A percentile compares a stretch with the other conserved stretches of the same genome.
phyloP scores from a whole-genome alignment of 1,139 yeast species.

The Pichia sp. region DNA sequence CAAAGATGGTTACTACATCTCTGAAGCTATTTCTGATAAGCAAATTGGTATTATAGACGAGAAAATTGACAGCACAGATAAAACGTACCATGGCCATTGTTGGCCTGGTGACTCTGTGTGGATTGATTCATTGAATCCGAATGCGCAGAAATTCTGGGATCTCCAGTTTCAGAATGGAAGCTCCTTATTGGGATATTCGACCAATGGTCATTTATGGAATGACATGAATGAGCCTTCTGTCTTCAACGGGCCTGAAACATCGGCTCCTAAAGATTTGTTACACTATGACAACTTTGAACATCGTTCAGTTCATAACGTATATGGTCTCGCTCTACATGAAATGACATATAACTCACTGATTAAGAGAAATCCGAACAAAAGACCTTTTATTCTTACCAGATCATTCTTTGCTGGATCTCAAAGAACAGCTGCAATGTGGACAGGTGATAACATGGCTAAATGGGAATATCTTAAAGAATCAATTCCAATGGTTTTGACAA shows the following conservation, averaged over 20 bases:
- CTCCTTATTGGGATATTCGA: slow-evolving; percentile 44
- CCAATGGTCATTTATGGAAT: slow-evolving; percentile 84
- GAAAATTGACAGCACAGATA: slow-evolving; percentile 34
- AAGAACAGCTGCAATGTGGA: slow-evolving; percentile 91
- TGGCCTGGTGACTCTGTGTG: slow-evolving; percentile 98
- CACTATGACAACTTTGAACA: slow-evolving; percentile 85
- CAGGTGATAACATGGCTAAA: slow-evolving; percentile 90
- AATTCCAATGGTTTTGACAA: slow-evolving; percentile 80
- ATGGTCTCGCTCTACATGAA: slow-evolving; percentile 75
- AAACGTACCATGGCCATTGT: slow-evolving; percentile 72
- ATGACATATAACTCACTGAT: slow-evolving; percentile 65
- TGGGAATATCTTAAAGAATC: slow-evolving; percentile 84
- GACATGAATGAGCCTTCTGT: slow-evolving; percentile 98
- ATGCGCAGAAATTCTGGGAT: slow-evolving; percentile 56
- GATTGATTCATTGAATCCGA: slow-evolving; percentile 78
- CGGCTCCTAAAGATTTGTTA: slow-evolving; percentile 73
- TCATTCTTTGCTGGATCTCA: slow-evolving; percentile 90
- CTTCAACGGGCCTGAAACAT: slow-evolving; percentile 90
- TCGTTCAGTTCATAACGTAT: slow-evolving; percentile 81
- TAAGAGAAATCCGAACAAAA: slow-evolving; percentile 41
- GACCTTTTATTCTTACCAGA: slow-evolving; percentile 90
- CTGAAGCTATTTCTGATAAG: slow-evolving; percentile 38
- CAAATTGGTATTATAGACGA: slow-evolving; percentile 35
- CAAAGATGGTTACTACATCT: slow-evolving; percentile 60
- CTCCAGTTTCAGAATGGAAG: slow-evolving; percentile 35